A percentile compares a stretch with the other conserved stretches of the same genome.
Evolutionary conservation across 2,329 filamentous ascomycete genomes (phyloP).

Genomic region (Diatrype stigma): DNA sequence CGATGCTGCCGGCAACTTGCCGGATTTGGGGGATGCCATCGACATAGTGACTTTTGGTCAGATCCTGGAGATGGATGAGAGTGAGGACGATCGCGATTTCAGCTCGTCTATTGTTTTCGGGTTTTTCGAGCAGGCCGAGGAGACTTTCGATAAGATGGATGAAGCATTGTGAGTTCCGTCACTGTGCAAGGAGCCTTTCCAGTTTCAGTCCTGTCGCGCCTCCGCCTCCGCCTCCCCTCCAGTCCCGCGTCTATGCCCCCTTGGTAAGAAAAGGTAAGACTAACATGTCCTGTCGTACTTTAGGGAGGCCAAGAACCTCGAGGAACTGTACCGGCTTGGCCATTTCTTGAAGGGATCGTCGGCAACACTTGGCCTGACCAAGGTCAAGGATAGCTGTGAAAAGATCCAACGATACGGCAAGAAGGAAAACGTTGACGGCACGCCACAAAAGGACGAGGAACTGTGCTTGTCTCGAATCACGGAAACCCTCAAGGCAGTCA

Average conservation of each 20-base stretch:
- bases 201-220: not conserved
- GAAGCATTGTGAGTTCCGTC: slow-evolving; percentile 64
- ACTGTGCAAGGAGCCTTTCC: slow-evolving; percentile 5
- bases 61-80: slow-evolving; percentile 98
- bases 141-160: slow-evolving; percentile 85
- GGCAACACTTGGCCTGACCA: slow-evolving; percentile 83
- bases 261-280: slow-evolving; percentile 4
- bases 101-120: slow-evolving; percentile 82
- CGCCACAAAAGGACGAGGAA: slow-evolving; percentile 60
- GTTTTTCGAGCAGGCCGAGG: slow-evolving; percentile 87
- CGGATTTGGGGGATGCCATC: slow-evolving; percentile 70
- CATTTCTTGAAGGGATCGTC: slow-evolving; percentile 98
- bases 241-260: not conserved
- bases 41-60: slow-evolving; percentile 82
- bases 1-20: slow-evolving; percentile 40
- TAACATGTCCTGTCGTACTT: slow-evolving; percentile 14
- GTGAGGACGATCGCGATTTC: slow-evolving; percentile 79
- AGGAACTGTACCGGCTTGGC: slow-evolving; percentile 74
- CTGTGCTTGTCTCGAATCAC: slow-evolving; percentile 67
- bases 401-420: slow-evolving; percentile 94
- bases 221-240: not conserved
- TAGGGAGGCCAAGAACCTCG: slow-evolving; percentile 66
- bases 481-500: slow-evolving; percentile 66
- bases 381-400: slow-evolving; percentile 90
- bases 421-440: slow-evolving; percentile 73